Evolutionary conservation across 768 basidiomycete species (phyloP).

Genomic region (Collybia sordida): DNA sequence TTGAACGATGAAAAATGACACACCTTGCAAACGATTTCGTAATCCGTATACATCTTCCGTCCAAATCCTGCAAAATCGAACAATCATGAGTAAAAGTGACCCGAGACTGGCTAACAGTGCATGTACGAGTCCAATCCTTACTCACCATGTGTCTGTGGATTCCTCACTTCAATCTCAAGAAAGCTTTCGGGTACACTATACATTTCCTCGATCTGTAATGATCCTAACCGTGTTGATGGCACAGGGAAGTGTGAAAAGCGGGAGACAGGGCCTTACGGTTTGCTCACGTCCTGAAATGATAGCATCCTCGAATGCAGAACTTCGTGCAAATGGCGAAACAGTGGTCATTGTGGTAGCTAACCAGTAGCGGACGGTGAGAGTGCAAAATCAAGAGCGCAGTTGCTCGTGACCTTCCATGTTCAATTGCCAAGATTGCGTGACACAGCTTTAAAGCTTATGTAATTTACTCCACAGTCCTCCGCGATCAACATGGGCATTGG

Average conservation of each 20-base stretch:
- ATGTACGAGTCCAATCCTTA: neutral
- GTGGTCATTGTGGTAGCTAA: slow-evolving; percentile 26
- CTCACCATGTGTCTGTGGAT: slow-evolving; percentile 95
- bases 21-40: slow-evolving; percentile 97
- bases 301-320: slow-evolving; percentile 54
- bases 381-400: neutral
- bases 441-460: neutral
- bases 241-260: slow-evolving; percentile 12
- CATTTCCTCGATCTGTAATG: slow-evolving; percentile 90
- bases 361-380: neutral
- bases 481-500: too few species aligned
- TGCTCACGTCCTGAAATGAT: slow-evolving; percentile 52
- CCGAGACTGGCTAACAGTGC: neutral
- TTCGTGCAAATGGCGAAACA: slow-evolving; percentile 66
- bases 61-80: slow-evolving; percentile 68
- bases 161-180: slow-evolving; percentile 95
- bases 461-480: too few species aligned
- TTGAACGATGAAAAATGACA: slow-evolving; percentile 17
- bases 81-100: neutral
- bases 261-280: slow-evolving; percentile 41
- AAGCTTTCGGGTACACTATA: slow-evolving; percentile 97
- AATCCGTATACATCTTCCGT: slow-evolving; percentile 99
- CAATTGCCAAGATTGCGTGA: neutral
- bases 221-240: slow-evolving; percentile 25
- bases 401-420: too few species aligned